Base-by-base conservation (phyloP, 768 basidiomycete genomes). In the Termitomyces titanicus region DNA sequence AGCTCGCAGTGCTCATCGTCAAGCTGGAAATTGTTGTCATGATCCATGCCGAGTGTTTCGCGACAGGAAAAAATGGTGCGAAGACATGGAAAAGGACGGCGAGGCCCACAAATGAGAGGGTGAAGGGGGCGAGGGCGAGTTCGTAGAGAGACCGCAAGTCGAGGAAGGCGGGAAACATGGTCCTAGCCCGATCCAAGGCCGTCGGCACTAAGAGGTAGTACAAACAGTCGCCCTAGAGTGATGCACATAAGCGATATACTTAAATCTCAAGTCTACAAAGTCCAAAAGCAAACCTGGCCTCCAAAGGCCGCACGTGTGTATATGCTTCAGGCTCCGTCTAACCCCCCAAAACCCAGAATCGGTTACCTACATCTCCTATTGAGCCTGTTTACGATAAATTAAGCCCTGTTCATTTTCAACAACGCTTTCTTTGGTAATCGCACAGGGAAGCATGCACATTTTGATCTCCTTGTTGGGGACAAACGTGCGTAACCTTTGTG, bases 11-110 rank as follows among this genome's bases (percentile, higher is more conserved):
- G 25, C 47, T 48, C 54, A 55, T 55, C 7, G 24, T 49, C 3
- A 34, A 20, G 29, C 54, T 29, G 13, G 54, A 44, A 37, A 53
- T 56, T 68, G 45, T 43, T 58, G 56, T 1, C 70, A 45, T 22
- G 57, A 56, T 27, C 63, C 68, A 24, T 72, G 59, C 27, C 24
- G 29, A 31, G 27, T 22, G 51, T 15, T 48, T 49, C 24, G 46
- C 13, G 4, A 42, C 50, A 3, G 35, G 35, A 27, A 49, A 49
- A 8, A 17, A 37, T 38, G 24, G n/a, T 3, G n/a, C 24, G 12
- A n/a, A 38, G 22, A 25, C 35, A 38, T 49, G n/a, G 25, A 49
- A 37, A 27, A 49, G 25, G 5, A 38, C 5, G n/a, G 37, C 25
- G n/a, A 49, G 35, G n/a, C 17, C 24, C n/a, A 27, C 17, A 7